phyloP scores from a whole-genome alignment of 1,284 basidiomycete species.

The Neonothopanus nambi region DNA sequence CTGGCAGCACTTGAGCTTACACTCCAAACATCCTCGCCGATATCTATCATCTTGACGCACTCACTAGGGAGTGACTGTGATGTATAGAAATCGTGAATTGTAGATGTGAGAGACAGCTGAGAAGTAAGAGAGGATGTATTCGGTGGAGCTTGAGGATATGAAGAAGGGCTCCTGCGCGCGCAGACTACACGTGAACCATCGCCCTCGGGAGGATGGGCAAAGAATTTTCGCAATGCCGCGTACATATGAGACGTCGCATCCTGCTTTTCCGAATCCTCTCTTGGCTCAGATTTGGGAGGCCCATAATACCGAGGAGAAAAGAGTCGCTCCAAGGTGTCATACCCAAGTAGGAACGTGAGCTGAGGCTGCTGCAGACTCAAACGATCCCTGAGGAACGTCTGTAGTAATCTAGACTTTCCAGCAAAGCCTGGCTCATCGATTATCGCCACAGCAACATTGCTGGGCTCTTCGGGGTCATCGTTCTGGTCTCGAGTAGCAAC shows the following conservation, averaged over 20 bases:
- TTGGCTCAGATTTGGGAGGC: too few species aligned
- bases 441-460: slow-evolving; percentile 67
- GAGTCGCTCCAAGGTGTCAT: slow-evolving; percentile 87
- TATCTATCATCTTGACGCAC: slow-evolving; percentile 60
- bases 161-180: slow-evolving; percentile 50
- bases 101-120: slow-evolving; percentile 20
- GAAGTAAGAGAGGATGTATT: slow-evolving; percentile 10
- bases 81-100: slow-evolving; percentile 25
- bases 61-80: slow-evolving; percentile 53
- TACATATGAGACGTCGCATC: slow-evolving; percentile 52
- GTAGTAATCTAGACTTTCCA: slow-evolving; percentile 72
- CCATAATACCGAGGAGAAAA: slow-evolving; percentile 81
- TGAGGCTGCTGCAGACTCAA: slow-evolving; percentile 20
- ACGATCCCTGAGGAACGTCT: slow-evolving; percentile 45
- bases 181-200: slow-evolving; percentile 74
- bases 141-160: slow-evolving; percentile 14
- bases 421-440: slow-evolving; percentile 90
- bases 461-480: background rate
- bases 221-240: slow-evolving; percentile 57
- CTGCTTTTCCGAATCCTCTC: slow-evolving; percentile 24
- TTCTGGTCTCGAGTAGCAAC: slow-evolving; percentile 29
- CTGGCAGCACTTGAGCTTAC: slow-evolving; percentile 79
- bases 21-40: slow-evolving; percentile 53
- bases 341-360: slow-evolving; percentile 77
- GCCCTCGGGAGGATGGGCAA: slow-evolving; percentile 48